These are phyloP conservation scores for Typha latifolia DNA, from an alignment of 176 grass and related monocot species.

Conservation along the genomic window DNA sequence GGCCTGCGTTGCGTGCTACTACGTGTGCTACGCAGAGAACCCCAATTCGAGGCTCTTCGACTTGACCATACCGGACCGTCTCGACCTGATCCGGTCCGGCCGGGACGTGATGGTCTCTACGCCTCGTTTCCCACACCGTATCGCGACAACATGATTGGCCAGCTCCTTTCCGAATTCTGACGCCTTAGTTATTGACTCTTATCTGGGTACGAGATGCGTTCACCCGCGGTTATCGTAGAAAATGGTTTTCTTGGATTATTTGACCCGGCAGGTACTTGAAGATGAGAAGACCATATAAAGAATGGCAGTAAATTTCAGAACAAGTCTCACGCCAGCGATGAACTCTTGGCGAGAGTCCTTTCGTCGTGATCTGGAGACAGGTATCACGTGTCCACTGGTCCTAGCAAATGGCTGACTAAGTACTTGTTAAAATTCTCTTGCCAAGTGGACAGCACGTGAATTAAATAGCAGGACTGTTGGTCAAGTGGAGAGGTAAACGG, in stretches of 20 bases:
- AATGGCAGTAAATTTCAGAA: neutral
- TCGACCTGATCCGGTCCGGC: slow-evolving; percentile 20
- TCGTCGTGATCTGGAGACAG: neutral
- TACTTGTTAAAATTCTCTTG: too few relatives aligned
- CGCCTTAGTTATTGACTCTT: neutral
- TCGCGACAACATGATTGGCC: slow-evolving; percentile 6
- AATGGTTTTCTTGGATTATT: too few relatives aligned
- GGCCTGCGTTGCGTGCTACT: slow-evolving; percentile 94
- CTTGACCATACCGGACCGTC: slow-evolving; percentile 36
- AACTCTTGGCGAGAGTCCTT: neutral
- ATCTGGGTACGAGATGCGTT: neutral
- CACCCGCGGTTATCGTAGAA: neutral
- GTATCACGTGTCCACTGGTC: slow-evolving; percentile 1
- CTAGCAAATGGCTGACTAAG: too few relatives aligned
- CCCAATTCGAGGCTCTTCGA: slow-evolving; percentile 50
- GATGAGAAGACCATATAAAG: too few relatives aligned
- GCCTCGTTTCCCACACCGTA: slow-evolving; percentile 64
- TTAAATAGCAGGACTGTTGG: too few relatives aligned
- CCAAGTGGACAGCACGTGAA: too few relatives aligned
- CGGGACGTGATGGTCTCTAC: slow-evolving; percentile 33
- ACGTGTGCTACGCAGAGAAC: slow-evolving; percentile 91
- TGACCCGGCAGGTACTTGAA: too few relatives aligned
- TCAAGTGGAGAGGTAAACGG: too few relatives aligned
- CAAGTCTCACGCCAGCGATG: neutral
- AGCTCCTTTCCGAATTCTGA: neutral